Conservation (phyloP, 2,329 filamentous ascomycete species). For the Hypoxylon sp. region DNA sequence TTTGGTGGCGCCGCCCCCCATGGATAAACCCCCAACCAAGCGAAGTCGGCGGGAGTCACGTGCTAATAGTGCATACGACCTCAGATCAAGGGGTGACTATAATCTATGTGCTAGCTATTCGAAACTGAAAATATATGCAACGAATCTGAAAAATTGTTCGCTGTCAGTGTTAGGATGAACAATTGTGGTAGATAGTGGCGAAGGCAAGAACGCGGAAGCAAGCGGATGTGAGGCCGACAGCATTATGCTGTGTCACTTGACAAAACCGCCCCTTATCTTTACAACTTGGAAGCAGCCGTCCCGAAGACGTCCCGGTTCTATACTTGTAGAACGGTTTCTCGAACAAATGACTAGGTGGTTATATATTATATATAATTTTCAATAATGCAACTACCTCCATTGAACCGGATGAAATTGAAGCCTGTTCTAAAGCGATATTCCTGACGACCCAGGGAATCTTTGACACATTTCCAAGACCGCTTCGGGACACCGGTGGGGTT, state of each 20-base stretch:
- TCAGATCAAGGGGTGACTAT: neutral
- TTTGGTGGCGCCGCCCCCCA: neutral
- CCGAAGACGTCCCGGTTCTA: too few relatives aligned
- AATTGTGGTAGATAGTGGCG: neutral
- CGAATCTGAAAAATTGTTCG: neutral
- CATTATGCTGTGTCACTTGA: neutral
- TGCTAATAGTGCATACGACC: neutral
- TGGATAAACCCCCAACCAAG: neutral
- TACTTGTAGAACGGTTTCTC: too few relatives aligned
- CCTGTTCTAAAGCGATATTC: neutral
- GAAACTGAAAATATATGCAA: neutral
- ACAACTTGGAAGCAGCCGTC: neutral
- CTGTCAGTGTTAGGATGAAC: neutral
- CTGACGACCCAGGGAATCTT: neutral
- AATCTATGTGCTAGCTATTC: neutral
- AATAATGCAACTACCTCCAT: neutral
- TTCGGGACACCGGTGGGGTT: neutral
- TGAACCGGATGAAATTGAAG: neutral
- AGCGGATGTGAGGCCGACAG: neutral
- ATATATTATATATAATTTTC: too few relatives aligned
- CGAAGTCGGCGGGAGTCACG: constrained; percentile 22
- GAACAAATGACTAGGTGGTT: too few relatives aligned
- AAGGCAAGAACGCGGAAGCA: neutral
- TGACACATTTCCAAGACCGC: neutral
- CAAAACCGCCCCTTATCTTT: neutral